Conservation (phyloP, 2,329 filamentous ascomycete species). For the Beauveria caledonica region DNA sequence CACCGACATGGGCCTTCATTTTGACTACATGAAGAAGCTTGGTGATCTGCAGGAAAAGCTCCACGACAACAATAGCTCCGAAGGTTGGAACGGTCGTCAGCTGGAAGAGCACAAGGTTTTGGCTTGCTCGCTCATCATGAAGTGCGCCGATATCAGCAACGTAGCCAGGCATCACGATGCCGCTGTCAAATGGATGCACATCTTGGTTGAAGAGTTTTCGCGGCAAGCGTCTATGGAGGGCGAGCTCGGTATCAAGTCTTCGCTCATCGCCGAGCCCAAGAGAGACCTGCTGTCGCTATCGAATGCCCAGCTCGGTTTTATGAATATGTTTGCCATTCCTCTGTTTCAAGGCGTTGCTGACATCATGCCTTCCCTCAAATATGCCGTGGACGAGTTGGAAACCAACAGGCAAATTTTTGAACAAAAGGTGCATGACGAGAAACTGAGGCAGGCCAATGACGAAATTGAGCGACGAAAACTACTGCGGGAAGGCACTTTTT, state of each 20-base stretch:
- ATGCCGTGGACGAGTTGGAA: conserved; percentile 74
- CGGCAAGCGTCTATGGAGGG: conserved; percentile 87
- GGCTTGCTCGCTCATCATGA: conserved; percentile 87
- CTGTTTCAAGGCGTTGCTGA: conserved; percentile 84
- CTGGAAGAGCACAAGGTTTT: conserved; percentile 70
- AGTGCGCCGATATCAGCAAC: conserved; percentile 98
- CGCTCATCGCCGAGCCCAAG: conserved; percentile 75
- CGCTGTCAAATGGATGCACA: conserved; percentile 82
- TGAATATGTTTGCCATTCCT: conserved; percentile 90
- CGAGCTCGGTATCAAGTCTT: conserved; percentile 79
- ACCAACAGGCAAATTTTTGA: conserved; percentile 71
- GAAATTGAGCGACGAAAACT: conserved; percentile 29
- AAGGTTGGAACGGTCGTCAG: conserved; percentile 70
- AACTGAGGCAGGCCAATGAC: conserved; percentile 34
- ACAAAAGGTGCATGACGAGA: conserved; percentile 55
- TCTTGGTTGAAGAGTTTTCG: conserved; percentile 91
- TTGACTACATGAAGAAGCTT: conserved; percentile 90
- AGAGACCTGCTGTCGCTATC: conserved; percentile 76
- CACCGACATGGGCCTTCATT: conserved; percentile 95
- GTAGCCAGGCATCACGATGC: conserved; percentile 80
- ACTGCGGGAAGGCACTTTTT: conserved; percentile 34
- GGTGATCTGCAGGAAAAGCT: conserved; percentile 74
- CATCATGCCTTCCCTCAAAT: conserved; percentile 75
- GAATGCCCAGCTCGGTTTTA: conserved; percentile 88
- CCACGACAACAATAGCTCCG: conserved; percentile 54